Conservation (phyloP, 148 eudicot species). For the Gaultheria prostrata region DNA sequence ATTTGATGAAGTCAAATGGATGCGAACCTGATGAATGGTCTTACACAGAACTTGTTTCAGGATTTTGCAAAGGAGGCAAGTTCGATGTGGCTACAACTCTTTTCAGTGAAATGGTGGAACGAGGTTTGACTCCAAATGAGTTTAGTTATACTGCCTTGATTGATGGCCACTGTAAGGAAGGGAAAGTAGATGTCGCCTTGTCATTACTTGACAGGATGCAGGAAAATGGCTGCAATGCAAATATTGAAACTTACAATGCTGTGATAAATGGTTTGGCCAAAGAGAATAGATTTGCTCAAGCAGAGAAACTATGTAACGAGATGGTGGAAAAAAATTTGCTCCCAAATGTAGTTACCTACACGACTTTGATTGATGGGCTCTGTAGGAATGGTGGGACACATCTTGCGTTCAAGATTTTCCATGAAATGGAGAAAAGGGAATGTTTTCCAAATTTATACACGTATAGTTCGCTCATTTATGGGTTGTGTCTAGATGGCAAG, state of each 20-base stretch:
- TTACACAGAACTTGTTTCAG: constrained; percentile 65
- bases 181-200: constrained; percentile 50
- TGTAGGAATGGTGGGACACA: constrained; percentile 49
- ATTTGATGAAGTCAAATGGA: constrained; percentile 60
- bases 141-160: constrained; percentile 55
- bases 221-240: constrained; percentile 39
- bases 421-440: constrained; percentile 53
- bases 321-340: constrained; percentile 43
- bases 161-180: constrained; percentile 63
- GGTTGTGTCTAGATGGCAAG: constrained; percentile 60
- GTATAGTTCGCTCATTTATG: constrained; percentile 61
- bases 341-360: constrained; percentile 69
- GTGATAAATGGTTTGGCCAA: constrained; percentile 56
- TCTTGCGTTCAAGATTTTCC: constrained; percentile 53
- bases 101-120: constrained; percentile 51
- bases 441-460: constrained; percentile 62
- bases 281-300: constrained; percentile 43
- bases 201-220: constrained; percentile 51
- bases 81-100: constrained; percentile 46
- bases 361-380: constrained; percentile 64
- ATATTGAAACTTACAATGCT: constrained; percentile 55
- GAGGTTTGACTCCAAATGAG: constrained; percentile 55
- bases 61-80: constrained; percentile 58
- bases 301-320: constrained; percentile 41
- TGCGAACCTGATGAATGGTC: constrained; percentile 63